Conservation (phyloP, 345 rosid genomes). For the Salix purpurea region DNA sequence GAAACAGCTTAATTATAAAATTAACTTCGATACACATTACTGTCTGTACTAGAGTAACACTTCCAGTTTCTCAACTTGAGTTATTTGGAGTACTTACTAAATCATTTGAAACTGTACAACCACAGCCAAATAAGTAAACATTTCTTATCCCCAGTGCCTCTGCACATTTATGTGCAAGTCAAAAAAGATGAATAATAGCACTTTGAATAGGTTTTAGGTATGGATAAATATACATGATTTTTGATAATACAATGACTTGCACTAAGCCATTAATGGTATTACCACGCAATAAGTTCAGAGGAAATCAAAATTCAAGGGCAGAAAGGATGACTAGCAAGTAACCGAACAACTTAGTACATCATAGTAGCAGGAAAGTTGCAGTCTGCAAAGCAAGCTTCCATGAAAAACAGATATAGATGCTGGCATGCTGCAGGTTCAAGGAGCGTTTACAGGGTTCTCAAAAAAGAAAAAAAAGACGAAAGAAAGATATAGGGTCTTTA, state of each 20-base stretch:
- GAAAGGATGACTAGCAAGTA: neutral
- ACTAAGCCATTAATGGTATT: neutral
- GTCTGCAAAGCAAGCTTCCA: neutral
- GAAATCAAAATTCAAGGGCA: neutral
- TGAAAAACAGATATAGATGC: neutral
- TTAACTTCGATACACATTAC: neutral
- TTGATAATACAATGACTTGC: neutral
- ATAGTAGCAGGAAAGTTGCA: neutral
- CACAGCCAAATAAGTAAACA: too few relatives aligned
- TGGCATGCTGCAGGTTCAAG: neutral
- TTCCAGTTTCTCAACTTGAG: neutral
- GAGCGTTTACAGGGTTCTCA: too few relatives aligned
- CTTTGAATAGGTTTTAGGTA: neutral
- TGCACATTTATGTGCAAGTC: neutral
- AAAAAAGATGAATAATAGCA: neutral
- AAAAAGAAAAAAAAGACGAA: too few relatives aligned
- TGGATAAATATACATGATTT: neutral
- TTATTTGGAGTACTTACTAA: neutral
- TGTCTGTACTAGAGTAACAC: neutral
- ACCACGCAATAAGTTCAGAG: neutral
- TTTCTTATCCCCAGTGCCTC: neutral
- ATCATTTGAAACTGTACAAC: neutral
- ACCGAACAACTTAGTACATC: neutral
- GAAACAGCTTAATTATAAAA: neutral
- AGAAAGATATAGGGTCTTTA: too few relatives aligned